Evolutionary conservation across 2,329 filamentous ascomycete genomes (phyloP).

Genomic region (Esteya vermicola): DNA sequence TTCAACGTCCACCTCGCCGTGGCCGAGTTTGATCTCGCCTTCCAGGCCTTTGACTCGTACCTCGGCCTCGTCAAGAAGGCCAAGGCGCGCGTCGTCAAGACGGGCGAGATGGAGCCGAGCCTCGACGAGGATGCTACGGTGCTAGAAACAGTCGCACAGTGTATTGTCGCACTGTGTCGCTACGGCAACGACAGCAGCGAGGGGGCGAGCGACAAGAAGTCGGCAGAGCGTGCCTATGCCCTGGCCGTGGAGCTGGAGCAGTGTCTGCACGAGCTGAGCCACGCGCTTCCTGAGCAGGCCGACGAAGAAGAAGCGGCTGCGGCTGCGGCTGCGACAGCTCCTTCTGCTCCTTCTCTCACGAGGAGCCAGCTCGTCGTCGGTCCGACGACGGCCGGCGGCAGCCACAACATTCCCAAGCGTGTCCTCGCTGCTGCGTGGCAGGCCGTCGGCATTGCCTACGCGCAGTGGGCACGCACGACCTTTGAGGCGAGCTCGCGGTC

Average conservation of each 20-base stretch:
- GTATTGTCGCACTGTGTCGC: conserved; percentile 65
- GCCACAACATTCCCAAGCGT: conserved; percentile 33
- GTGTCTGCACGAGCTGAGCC: conserved; percentile 49
- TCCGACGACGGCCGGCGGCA: conserved; percentile 7
- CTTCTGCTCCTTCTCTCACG: too few species aligned
- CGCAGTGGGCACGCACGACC: conserved; percentile 75
- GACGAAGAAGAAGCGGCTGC: too few species aligned
- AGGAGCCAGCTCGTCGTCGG: too few species aligned
- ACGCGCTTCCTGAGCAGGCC: conserved; percentile 17
- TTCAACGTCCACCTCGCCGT: conserved; percentile 79
- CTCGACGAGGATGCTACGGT: conserved; percentile 69
- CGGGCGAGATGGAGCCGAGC: conserved; percentile 51
- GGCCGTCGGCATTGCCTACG: conserved; percentile 72
- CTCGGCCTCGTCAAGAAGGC: conserved; percentile 74
- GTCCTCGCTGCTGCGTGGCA: conserved; percentile 62
- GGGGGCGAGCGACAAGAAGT: conserved; percentile 64
- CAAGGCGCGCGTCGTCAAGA: conserved; percentile 72
- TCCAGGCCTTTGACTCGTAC: conserved; percentile 86
- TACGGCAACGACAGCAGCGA: conserved; percentile 62
- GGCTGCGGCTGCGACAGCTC: conserved; percentile 4
- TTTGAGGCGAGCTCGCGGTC: conserved; percentile 58
- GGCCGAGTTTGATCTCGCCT: conserved; percentile 82
- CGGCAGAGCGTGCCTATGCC: too few species aligned
- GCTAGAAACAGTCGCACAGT: conserved; percentile 65
- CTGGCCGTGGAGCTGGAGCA: conserved; percentile 59